Percentiles rank a stretch among this genome's conserved stretches.
Conservation (phyloP, 345 rosid genomes). For the Citrus inodora region DNA sequence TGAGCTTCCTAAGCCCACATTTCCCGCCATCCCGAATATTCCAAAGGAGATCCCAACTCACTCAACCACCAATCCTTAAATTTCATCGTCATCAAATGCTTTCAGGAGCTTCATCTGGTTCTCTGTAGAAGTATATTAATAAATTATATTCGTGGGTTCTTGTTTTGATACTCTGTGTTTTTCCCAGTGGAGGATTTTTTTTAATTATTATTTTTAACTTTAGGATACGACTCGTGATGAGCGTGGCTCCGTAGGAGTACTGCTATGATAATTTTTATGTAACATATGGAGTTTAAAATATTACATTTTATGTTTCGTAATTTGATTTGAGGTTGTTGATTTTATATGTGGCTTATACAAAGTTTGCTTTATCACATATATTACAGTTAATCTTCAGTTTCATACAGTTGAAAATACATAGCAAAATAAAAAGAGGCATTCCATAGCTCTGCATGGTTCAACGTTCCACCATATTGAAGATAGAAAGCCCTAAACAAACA, state of each 20-base stretch:
- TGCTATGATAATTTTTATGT: neutral
- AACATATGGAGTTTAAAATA: neutral
- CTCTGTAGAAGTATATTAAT: too few species aligned
- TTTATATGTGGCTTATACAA: too few species aligned
- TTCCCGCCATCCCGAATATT: neutral
- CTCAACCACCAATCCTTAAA: conserved; percentile 10
- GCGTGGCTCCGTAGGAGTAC: neutral
- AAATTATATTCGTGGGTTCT: neutral
- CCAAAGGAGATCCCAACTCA: conserved; percentile 11
- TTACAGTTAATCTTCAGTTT: too few species aligned
- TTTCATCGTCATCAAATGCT: neutral
- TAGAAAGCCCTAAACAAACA: too few species aligned
- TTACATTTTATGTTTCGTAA: too few species aligned
- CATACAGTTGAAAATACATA: too few species aligned
- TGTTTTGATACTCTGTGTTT: neutral
- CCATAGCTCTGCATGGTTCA: neutral
- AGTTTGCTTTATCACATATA: neutral
- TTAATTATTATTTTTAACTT: too few species aligned
- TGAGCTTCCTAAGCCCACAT: neutral
- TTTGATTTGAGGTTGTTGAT: neutral
- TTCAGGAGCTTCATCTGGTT: neutral
- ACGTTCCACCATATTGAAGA: too few species aligned
- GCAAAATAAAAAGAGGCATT: neutral
- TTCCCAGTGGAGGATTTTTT: neutral
- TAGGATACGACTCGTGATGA: neutral